phyloP scores from a whole-genome alignment of 306 rosid genomes.

The Cicer yamashitae region DNA sequence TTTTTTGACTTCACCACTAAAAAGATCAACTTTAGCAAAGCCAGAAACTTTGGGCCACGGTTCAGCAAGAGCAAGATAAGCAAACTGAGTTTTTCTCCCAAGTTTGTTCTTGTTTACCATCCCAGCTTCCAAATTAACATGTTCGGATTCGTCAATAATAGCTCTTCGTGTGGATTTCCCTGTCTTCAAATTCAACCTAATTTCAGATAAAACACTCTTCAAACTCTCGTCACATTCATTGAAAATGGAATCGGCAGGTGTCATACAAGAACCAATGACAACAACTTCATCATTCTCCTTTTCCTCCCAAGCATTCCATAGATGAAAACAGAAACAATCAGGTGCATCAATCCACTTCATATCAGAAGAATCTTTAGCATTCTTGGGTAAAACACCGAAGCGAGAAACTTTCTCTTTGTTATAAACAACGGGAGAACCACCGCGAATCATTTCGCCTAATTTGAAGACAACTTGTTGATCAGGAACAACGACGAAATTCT shows the following conservation, averaged over 20 bases:
- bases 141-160: constrained; percentile 56
- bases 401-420: constrained; percentile 68
- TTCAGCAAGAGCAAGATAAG: constrained; percentile 83
- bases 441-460: constrained; percentile 72
- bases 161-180: constrained; percentile 70
- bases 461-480: constrained; percentile 96
- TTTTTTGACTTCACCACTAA: constrained; percentile 60
- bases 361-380: constrained; percentile 56
- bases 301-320: constrained; percentile 98
- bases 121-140: constrained; percentile 88
- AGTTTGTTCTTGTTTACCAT: constrained; percentile 89
- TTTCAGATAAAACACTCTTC: constrained; percentile 75
- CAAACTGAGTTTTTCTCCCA: constrained; percentile 72
- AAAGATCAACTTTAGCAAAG: constrained; percentile 79
- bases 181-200: constrained; percentile 72
- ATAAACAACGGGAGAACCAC: constrained; percentile 89
- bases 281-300: constrained; percentile 69
- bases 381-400: constrained; percentile 72
- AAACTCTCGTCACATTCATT: constrained; percentile 84
- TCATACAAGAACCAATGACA: constrained; percentile 95
- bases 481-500: constrained; percentile 73
- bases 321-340: constrained; percentile 88
- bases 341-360: constrained; percentile 89
- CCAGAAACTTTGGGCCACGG: constrained; percentile 99
- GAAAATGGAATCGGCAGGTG: constrained; percentile 91